Base-by-base conservation (phyloP, 2,329 filamentous ascomycete species). In the Pestalotiopsis sp. region DNA sequence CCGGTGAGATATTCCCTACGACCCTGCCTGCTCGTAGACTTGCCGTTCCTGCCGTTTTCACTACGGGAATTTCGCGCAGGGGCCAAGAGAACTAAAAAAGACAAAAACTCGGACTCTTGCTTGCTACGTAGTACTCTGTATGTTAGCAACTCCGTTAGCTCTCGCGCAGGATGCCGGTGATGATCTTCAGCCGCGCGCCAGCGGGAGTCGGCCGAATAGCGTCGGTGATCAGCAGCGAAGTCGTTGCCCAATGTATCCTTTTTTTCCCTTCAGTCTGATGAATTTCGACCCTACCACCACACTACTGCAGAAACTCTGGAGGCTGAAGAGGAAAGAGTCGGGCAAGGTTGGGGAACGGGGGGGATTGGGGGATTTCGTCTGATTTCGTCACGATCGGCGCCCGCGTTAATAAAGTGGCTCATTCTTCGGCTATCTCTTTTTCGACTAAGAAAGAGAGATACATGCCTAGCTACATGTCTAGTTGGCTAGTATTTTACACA, bases 171-270 rank as follows among this genome's bases (percentile, higher is more conserved):
- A 52, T 52, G 45, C 20, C 45, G 45, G 45, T 52, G 45, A 52
- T 62, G 59, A 41, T 17, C 20, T 49, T 52, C 61, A 64, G 61
- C 61, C 61, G 61, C 61, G 61, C 61, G 61, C 36, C 23, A 64
- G 27, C 61, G 39, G 61, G n/a, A 41, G 39, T 64, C 61, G 61
- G 61, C 59, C 31, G 59, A 39, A 39, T 36, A 59, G 57, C 57
- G 27, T 27, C 57, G 45, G 57, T 59, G 59, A 39, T 36, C 27
- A 39, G n/a, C 45, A 36, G 13, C 31, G 27, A 61, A 36, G 25
- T 61, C 13, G 57, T 59, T 59, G 57, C 27, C 57, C 27, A 36
- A 36, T 39, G 31, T 36, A 62, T 61, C 11, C 41, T 7, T 52
- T 20, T 52, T 23, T 49, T 2, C 20, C 20, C 20, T 7, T 52